Conservation (phyloP, 208 protist genomes). For the Trypanosoma boissoni region DNA sequence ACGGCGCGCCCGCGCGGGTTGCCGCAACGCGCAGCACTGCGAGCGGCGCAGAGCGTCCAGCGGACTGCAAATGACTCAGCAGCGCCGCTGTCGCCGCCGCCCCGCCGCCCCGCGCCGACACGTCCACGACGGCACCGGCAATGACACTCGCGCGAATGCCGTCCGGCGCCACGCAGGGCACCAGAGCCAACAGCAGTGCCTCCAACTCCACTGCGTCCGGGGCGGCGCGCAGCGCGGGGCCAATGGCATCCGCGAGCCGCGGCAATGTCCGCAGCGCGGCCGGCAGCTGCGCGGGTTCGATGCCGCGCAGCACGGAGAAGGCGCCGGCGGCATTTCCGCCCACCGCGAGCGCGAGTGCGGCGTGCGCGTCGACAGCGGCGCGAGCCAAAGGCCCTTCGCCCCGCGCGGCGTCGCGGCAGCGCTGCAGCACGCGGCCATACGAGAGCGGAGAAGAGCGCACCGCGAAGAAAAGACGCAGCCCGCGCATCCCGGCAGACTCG, state of each 20-base stretch:
- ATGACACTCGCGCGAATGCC: no score
- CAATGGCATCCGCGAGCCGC: background rate
- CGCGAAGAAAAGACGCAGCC: slow-evolving; percentile 18
- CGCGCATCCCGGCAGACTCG: slow-evolving; percentile 19
- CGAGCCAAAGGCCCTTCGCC: background rate
- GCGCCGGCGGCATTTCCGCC: slow-evolving; percentile 21
- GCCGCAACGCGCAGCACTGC: slow-evolving; percentile 14
- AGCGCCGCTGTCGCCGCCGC: no score
- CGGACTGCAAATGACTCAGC: background rate
- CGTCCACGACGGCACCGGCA: no score
- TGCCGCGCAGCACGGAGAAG: slow-evolving; percentile 15
- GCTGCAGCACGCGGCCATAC: slow-evolving; percentile 20
- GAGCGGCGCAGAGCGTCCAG: slow-evolving; percentile 10
- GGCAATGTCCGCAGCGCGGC: background rate
- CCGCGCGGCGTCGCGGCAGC: slow-evolving; percentile 1
- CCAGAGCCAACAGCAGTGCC: no score
- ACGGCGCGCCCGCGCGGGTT: background rate
- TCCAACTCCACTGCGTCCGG: no score
- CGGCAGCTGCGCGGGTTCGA: background rate
- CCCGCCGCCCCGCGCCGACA: background rate
- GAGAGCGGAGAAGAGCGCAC: slow-evolving; percentile 24
- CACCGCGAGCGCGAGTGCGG: slow-evolving; percentile 19
- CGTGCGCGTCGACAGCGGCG: slow-evolving; percentile 18
- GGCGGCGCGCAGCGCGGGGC: no score
- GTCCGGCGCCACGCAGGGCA: no score